Conservation (phyloP, 345 rosid genomes). For the Anacardium occidentale region DNA sequence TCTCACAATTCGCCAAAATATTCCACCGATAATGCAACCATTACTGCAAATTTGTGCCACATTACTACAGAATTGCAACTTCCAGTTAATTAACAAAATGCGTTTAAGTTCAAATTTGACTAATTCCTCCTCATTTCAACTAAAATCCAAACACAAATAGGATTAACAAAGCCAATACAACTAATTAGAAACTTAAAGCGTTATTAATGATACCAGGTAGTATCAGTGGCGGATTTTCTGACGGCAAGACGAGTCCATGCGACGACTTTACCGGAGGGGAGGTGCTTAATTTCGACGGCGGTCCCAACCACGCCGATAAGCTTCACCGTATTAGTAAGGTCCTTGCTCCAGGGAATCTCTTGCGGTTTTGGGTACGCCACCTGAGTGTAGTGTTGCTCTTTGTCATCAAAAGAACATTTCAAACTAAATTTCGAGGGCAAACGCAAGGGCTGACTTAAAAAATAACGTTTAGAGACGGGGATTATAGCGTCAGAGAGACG, state of each 20-base stretch:
- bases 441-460: background rate
- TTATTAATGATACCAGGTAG: constrained; percentile 38
- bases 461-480: background rate
- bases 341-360: constrained; percentile 60
- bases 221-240: constrained; percentile 46
- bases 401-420: constrained; percentile 38
- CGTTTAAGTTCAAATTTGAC: background rate
- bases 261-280: constrained; percentile 54
- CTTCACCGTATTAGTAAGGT: constrained; percentile 50
- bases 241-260: constrained; percentile 63
- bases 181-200: background rate
- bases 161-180: background rate
- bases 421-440: constrained; percentile 4
- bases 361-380: constrained; percentile 32
- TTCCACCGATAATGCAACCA: background rate
- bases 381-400: constrained; percentile 25
- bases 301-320: constrained; percentile 54
- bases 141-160: background rate
- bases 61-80: background rate
- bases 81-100: background rate
- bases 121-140: background rate
- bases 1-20: background rate
- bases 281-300: constrained; percentile 50
- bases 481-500: constrained; percentile 12
- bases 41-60: background rate